A percentile compares a stretch with the other conserved stretches of the same genome.
Evolutionary conservation across 2,329 filamentous ascomycete genomes (phyloP).

Genomic region (Drechslerella dactyloides): DNA sequence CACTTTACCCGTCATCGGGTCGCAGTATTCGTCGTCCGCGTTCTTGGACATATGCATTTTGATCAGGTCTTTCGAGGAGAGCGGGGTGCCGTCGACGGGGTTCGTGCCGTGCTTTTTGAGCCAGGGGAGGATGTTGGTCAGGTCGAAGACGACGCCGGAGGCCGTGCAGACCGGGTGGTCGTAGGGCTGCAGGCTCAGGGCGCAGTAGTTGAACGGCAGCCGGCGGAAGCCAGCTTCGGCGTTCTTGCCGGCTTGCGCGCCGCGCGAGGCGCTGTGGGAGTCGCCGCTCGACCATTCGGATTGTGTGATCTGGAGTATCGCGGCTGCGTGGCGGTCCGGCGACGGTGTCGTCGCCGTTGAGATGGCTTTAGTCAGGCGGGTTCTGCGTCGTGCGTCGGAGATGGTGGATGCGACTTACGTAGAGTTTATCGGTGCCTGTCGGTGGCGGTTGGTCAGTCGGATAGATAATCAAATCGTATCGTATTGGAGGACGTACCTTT

Average conservation of each 20-base stretch:
- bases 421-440: conserved; percentile 66
- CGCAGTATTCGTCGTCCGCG: conserved; percentile 86
- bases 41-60: conserved; percentile 92
- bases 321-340: conserved; percentile 13
- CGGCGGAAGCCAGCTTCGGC: conserved; percentile 76
- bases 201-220: conserved; percentile 97
- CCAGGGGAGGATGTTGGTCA: conserved; percentile 93
- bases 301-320: conserved; percentile 76
- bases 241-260: conserved; percentile 64
- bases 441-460: conserved; percentile 16
- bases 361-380: conserved; percentile 46
- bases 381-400: conserved; percentile 7
- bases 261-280: conserved; percentile 76
- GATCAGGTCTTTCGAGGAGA: conserved; percentile 83
- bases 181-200: conserved; percentile 93
- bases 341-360: conserved; percentile 23
- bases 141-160: conserved; percentile 88
- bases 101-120: conserved; percentile 92
- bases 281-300: conserved; percentile 95
- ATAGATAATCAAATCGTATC: neutral
- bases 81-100: conserved; percentile 79
- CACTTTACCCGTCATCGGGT: conserved; percentile 96
- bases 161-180: conserved; percentile 89
- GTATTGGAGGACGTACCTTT: conserved; percentile 33
- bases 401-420: conserved; percentile 54